phyloP scores from a whole-genome alignment of 2,329 filamentous ascomycete genomes.

The Aspergillus nomiae region DNA sequence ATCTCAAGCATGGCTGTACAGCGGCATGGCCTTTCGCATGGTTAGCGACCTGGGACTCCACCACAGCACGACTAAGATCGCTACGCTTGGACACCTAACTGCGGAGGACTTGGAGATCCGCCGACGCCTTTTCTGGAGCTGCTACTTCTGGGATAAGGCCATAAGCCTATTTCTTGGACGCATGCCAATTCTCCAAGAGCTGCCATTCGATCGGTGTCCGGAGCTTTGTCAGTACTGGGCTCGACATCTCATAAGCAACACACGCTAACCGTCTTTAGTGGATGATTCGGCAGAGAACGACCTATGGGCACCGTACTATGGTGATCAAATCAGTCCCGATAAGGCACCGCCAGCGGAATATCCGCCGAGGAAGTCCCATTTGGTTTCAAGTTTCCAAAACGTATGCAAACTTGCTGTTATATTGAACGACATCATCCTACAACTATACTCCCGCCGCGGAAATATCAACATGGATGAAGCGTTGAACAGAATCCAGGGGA shows the following conservation, averaged over 20 bases:
- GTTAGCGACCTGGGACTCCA: slow-evolving; percentile 33
- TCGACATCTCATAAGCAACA: slow-evolving; percentile 18
- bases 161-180: slow-evolving; percentile 32
- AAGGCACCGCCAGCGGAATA: slow-evolving; percentile 11
- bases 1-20: slow-evolving; percentile 32
- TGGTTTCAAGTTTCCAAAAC: slow-evolving; percentile 30
- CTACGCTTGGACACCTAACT: slow-evolving; percentile 25
- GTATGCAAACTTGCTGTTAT: slow-evolving; percentile 46
- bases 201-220: not conserved
- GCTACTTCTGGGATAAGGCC: slow-evolving; percentile 35
- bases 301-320: slow-evolving; percentile 31
- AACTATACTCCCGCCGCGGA: slow-evolving; percentile 35
- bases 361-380: slow-evolving; percentile 25
- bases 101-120: slow-evolving; percentile 33
- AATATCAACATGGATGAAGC: not conserved
- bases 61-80: slow-evolving; percentile 24
- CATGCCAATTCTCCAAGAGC: slow-evolving; percentile 21
- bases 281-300: slow-evolving; percentile 31
- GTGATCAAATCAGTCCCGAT: slow-evolving; percentile 19
- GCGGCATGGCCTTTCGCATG: slow-evolving; percentile 34
- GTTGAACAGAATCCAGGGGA: not conserved
- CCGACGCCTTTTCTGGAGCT: slow-evolving; percentile 33
- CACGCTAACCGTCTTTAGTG: slow-evolving; percentile 24
- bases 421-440: slow-evolving; percentile 47
- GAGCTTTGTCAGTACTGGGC: not conserved